phyloP scores from a whole-genome alignment of 1,284 basidiomycete genomes.

The Melampsora allii-populina region DNA sequence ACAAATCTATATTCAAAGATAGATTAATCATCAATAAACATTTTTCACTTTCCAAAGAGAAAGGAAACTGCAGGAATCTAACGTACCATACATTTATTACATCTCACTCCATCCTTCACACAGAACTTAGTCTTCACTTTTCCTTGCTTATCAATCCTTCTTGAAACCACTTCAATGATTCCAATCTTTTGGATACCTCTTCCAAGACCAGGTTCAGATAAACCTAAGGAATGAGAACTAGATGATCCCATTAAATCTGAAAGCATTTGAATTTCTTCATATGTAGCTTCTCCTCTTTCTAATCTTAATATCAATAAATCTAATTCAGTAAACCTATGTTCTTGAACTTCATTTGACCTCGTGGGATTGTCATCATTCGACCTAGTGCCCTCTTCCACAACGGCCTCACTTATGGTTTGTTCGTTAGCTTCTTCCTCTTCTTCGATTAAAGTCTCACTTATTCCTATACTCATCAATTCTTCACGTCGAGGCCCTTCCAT shows the following conservation, averaged over 20 bases:
- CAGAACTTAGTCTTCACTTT: not conserved
- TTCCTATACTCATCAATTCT: not conserved
- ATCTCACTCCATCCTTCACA: conserved; percentile 2
- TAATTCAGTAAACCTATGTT: conserved; percentile 2
- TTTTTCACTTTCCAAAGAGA: not conserved
- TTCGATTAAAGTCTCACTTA: not conserved
- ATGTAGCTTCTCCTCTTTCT: conserved; percentile 3
- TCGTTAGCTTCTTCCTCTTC: not conserved
- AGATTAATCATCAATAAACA: not conserved
- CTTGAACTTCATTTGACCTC: not conserved
- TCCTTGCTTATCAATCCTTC: not conserved
- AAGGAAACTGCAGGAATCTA: not conserved
- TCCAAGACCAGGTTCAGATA: not conserved
- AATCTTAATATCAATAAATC: not conserved
- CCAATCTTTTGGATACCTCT: not conserved
- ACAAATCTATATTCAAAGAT: not conserved
- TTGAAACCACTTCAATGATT: not conserved
- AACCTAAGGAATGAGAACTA: not conserved
- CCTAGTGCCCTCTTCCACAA: too few species aligned
- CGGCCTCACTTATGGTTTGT: too few species aligned
- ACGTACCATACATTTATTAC: conserved; percentile 5
- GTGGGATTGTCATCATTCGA: too few species aligned
- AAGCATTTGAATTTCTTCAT: conserved; percentile 1
- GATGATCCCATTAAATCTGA: conserved; percentile 1
- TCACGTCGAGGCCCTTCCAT: not conserved